phyloP scores from a whole-genome alignment of 208 protist genomes.

The Trypanosoma melophagium region DNA sequence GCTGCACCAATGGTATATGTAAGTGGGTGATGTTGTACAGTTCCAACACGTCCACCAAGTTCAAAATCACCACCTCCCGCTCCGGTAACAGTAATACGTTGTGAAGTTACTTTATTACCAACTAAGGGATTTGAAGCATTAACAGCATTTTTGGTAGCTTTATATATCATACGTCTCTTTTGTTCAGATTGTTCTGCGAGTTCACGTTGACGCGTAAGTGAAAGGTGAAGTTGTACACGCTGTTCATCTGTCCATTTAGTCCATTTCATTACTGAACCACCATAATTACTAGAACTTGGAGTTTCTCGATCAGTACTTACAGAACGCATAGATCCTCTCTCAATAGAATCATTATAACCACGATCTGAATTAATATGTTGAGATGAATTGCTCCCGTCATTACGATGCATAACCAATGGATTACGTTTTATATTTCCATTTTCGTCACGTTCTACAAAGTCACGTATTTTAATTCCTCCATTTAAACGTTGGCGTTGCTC shows the following conservation, averaged over 20 bases:
- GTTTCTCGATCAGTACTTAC: slow-evolving; percentile 8
- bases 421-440: slow-evolving; percentile 38
- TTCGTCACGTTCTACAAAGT: slow-evolving; percentile 82
- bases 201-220: slow-evolving; percentile 75
- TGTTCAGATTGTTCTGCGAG: slow-evolving; percentile 68
- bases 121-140: not conserved
- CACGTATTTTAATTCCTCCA: slow-evolving; percentile 54
- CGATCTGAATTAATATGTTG: not conserved
- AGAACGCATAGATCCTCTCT: slow-evolving; percentile 33
- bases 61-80: slow-evolving; percentile 50
- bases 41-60: slow-evolving; percentile 74
- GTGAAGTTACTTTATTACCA: not conserved
- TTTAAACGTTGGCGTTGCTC: slow-evolving; percentile 76
- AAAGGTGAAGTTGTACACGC: slow-evolving; percentile 86
- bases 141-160: not conserved
- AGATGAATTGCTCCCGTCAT: slow-evolving; percentile 1
- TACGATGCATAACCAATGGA: slow-evolving; percentile 11
- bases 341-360: not conserved
- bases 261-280: slow-evolving; percentile 6
- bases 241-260: slow-evolving; percentile 86
- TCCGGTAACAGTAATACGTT: not conserved
- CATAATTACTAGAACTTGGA: not conserved
- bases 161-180: slow-evolving; percentile 38
- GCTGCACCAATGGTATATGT: slow-evolving; percentile 66
- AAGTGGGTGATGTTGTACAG: slow-evolving; percentile 74